A percentile compares a stretch with the other conserved stretches of the same genome.
phyloP scores from a whole-genome alignment of 2,329 filamentous ascomycete genomes.

The Fusarium chuoi region DNA sequence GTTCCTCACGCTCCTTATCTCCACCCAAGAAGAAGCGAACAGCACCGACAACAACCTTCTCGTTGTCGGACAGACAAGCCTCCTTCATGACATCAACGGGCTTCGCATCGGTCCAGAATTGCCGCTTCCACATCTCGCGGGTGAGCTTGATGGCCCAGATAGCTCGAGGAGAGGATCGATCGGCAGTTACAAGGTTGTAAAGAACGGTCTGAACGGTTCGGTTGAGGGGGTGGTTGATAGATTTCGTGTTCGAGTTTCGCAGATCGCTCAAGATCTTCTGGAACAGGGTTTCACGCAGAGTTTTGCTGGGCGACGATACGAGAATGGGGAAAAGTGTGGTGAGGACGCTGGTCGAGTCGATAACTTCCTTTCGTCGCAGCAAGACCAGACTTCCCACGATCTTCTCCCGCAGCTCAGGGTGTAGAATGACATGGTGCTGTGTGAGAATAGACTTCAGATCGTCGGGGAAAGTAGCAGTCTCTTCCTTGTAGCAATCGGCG shows the following conservation, averaged over 20 bases:
- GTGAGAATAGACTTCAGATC: slow-evolving; percentile 85
- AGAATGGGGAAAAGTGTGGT: slow-evolving; percentile 96
- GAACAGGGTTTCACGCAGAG: slow-evolving; percentile 83
- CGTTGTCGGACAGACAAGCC: slow-evolving; percentile 86
- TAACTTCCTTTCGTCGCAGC: slow-evolving; percentile 88
- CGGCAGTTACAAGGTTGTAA: slow-evolving; percentile 89
- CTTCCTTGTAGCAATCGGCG: slow-evolving; percentile 88
- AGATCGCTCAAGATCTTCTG: slow-evolving; percentile 92
- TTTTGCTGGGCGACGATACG: slow-evolving; percentile 91
- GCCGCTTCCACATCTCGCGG: slow-evolving; percentile 93
- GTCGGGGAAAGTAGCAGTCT: slow-evolving; percentile 79
- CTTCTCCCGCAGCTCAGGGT: slow-evolving; percentile 90
- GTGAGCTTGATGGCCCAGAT: slow-evolving; percentile 97
- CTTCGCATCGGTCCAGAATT: slow-evolving; percentile 94
- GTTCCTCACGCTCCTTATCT: slow-evolving; percentile 93
- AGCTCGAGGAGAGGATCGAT: slow-evolving; percentile 84
- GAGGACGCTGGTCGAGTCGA: slow-evolving; percentile 84
- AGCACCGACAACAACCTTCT: slow-evolving; percentile 89
- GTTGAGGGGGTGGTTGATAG: slow-evolving; percentile 92
- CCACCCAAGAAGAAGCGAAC: slow-evolving; percentile 95
- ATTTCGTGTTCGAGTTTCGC: slow-evolving; percentile 85
- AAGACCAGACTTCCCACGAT: slow-evolving; percentile 90
- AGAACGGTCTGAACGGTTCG: slow-evolving; percentile 92
- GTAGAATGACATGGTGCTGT: slow-evolving; percentile 83
- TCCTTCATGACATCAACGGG: slow-evolving; percentile 99